Percentiles rank a stretch among this genome's conserved stretches.
phyloP scores from a whole-genome alignment of 1,139 yeast genomes.

The Zygotorulaspora mrakii region DNA sequence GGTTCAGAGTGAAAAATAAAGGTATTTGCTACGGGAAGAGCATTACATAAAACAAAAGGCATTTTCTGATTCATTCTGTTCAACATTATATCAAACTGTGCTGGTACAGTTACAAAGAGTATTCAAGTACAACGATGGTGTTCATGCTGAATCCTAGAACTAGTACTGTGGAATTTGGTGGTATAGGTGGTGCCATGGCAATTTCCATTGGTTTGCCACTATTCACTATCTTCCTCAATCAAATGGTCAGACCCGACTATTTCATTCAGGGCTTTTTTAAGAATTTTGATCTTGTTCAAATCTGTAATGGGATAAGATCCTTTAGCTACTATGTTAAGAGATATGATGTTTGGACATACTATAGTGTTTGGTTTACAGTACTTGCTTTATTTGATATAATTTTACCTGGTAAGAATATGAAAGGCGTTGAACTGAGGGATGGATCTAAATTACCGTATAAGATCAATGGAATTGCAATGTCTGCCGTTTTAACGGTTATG shows the following conservation, averaged over 20 bases:
- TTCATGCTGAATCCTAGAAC: slow-evolving; percentile 64
- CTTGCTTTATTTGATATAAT: slow-evolving; percentile 61
- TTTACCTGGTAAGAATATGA: slow-evolving; percentile 65
- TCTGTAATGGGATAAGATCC: slow-evolving; percentile 35
- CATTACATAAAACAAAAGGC: slow-evolving; percentile 13
- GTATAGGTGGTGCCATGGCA: slow-evolving; percentile 66
- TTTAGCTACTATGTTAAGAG: slow-evolving; percentile 32
- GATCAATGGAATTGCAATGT: slow-evolving; percentile 71
- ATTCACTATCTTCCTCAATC: slow-evolving; percentile 55
- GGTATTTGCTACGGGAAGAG: not conserved
- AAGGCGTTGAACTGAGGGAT: slow-evolving; percentile 74
- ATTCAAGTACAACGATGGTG: slow-evolving; percentile 6
- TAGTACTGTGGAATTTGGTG: slow-evolving; percentile 67
- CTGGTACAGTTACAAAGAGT: no score
- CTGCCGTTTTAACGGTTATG: slow-evolving; percentile 44
- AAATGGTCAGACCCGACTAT: slow-evolving; percentile 55
- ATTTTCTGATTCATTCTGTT: not conserved
- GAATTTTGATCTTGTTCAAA: slow-evolving; percentile 41
- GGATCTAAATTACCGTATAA: slow-evolving; percentile 67
- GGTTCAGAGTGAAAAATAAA: not conserved
- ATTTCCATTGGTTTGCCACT: slow-evolving; percentile 67
- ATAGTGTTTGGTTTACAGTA: slow-evolving; percentile 68
- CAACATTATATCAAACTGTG: not conserved
- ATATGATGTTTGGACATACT: slow-evolving; percentile 54
- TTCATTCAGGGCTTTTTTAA: slow-evolving; percentile 46